phyloP scores from a whole-genome alignment of 148 eudicot genomes.

The Vaccinium myrtillus region DNA sequence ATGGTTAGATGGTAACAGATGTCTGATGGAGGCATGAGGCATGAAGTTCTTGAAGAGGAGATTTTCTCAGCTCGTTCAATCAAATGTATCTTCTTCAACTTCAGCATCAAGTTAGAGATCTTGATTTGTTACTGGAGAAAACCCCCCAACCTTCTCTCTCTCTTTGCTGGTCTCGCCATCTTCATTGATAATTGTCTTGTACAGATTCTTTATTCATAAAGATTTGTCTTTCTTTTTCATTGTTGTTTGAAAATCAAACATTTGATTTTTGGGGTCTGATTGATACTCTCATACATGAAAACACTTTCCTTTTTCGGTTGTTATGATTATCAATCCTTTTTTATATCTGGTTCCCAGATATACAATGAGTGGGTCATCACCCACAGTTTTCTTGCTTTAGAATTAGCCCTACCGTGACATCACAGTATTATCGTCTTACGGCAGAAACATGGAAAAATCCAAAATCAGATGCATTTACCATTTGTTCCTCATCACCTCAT shows the following conservation, averaged over 20 bases:
- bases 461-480: neutral
- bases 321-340: neutral
- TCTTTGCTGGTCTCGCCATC: neutral
- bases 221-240: neutral
- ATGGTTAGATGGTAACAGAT: conserved; percentile 3
- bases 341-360: neutral
- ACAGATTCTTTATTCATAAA: neutral
- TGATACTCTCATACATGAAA: neutral
- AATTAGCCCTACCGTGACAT: neutral
- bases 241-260: neutral
- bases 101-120: conserved; percentile 1
- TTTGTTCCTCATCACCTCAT: neutral
- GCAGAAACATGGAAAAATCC: neutral
- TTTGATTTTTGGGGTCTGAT: neutral
- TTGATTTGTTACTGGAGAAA: neutral
- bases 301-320: neutral
- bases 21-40: neutral
- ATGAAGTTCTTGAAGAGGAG: neutral
- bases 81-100: neutral
- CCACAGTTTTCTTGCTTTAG: neutral
- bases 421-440: neutral
- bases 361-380: neutral
- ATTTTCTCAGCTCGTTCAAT: neutral
- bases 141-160: neutral
- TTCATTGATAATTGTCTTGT: neutral